Evolutionary conservation across 495 filamentous ascomycete genomes (phyloP).

Genomic region (Xylaria nigripes): DNA sequence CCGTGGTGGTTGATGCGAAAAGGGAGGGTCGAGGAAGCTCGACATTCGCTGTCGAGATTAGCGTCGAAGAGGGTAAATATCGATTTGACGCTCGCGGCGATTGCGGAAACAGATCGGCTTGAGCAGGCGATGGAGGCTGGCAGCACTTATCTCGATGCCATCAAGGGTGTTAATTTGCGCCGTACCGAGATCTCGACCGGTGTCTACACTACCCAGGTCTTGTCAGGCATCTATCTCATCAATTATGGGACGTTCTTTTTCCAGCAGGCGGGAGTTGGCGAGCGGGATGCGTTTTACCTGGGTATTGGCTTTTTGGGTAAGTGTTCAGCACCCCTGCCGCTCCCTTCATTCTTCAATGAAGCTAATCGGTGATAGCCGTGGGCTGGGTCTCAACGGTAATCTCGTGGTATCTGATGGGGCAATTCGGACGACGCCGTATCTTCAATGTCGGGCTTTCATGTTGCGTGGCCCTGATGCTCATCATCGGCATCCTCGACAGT

Average conservation of each 20-base stretch:
- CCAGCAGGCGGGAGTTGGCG: constrained; percentile 49
- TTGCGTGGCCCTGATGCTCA: constrained; percentile 42
- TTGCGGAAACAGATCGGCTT: constrained; percentile 53
- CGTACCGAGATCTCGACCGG: constrained; percentile 49
- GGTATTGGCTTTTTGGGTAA: constrained; percentile 40
- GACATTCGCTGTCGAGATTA: constrained; percentile 36
- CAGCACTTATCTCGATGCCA: constrained; percentile 47
- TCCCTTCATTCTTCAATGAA: background rate
- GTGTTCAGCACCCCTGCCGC: constrained; percentile 1
- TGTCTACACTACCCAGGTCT: constrained; percentile 44
- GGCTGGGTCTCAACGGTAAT: constrained; percentile 42
- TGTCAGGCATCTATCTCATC: constrained; percentile 45
- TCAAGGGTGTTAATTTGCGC: constrained; percentile 46
- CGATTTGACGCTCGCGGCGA: constrained; percentile 44
- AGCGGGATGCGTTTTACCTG: constrained; percentile 42
- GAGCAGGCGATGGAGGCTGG: constrained; percentile 52
- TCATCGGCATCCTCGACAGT: constrained; percentile 53
- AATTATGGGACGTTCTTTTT: constrained; percentile 60
- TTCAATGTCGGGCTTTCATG: constrained; percentile 42
- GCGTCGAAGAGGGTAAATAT: constrained; percentile 32
- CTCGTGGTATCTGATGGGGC: constrained; percentile 46
- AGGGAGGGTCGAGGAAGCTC: constrained; percentile 43
- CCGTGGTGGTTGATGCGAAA: constrained; percentile 59
- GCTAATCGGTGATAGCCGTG: constrained; percentile 23
- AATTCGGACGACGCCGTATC: constrained; percentile 48